A percentile compares a stretch with the other conserved stretches of the same genome.
These are phyloP conservation scores for Pseudophaeomoniella oleicola DNA, from an alignment of 2,329 filamentous ascomycete genomes.

Conservation along the genomic window DNA sequence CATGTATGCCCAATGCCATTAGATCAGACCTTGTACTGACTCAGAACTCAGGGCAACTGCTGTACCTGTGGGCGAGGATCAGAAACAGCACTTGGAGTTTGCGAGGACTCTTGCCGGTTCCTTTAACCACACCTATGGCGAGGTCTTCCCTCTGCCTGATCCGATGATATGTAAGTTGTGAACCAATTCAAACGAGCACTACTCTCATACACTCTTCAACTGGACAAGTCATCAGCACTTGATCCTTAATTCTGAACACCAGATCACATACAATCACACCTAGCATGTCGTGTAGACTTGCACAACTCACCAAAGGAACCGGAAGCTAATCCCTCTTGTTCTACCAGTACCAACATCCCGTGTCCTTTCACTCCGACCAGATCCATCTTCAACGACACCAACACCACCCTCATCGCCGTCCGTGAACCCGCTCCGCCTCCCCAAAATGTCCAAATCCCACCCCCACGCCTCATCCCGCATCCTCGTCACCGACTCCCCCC, in stretches of 20 bases:
- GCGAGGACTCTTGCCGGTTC: conserved; percentile 70
- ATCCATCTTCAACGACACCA: conserved; percentile 39
- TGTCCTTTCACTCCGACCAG: conserved; percentile 74
- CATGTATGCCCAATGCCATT: conserved; percentile 31
- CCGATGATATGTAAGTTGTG: conserved; percentile 56
- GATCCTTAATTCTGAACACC: too few relatives aligned
- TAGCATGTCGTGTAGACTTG: too few relatives aligned
- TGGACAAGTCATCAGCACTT: too few relatives aligned
- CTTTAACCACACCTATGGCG: conserved; percentile 65
- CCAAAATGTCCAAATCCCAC: conserved; percentile 94
- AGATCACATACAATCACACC: too few relatives aligned
- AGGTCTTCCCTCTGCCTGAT: conserved; percentile 49
- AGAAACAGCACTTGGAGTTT: conserved; percentile 87
- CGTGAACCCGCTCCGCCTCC: conserved; percentile 10
- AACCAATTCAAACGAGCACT: too few relatives aligned
- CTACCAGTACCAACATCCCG: conserved; percentile 57
- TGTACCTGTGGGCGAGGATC: conserved; percentile 93
- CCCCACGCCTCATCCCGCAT: conserved; percentile 60
- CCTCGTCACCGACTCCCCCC: conserved; percentile 57
- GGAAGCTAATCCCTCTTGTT: too few relatives aligned
- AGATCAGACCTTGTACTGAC: conserved; percentile 8
- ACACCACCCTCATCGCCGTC: neutral
- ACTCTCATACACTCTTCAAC: too few relatives aligned
- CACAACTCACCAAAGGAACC: too few relatives aligned
- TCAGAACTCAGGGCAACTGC: conserved; percentile 54